Evolutionary conservation across 208 protist species (phyloP).

Genomic region (Trypanosoma congolense): DNA sequence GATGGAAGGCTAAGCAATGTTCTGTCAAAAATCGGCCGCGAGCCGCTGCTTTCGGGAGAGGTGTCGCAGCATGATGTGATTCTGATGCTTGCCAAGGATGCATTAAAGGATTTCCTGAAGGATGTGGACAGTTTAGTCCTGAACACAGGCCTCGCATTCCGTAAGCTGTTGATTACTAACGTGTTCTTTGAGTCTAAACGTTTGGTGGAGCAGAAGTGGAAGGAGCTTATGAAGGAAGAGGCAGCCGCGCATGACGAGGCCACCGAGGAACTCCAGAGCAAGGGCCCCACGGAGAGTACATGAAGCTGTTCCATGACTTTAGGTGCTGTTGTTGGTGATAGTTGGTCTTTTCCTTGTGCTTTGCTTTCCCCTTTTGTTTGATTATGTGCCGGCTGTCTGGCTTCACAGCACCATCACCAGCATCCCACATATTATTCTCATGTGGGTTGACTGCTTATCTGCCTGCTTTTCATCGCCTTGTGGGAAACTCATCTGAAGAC

Average conservation of each 20-base stretch:
- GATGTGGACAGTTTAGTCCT: conserved; percentile 69
- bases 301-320: too few species aligned
- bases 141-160: conserved; percentile 74
- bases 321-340: too few species aligned
- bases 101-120: conserved; percentile 89
- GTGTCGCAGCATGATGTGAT: conserved; percentile 49
- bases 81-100: conserved; percentile 80
- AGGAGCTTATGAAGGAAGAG: conserved; percentile 30
- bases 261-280: neutral
- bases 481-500: too few species aligned
- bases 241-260: conserved; percentile 15
- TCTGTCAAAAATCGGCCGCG: conserved; percentile 75
- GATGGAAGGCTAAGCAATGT: conserved; percentile 80
- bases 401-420: too few species aligned
- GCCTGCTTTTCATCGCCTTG: too few species aligned
- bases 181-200: conserved; percentile 68
- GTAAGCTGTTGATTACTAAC: conserved; percentile 70
- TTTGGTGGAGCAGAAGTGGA: conserved; percentile 66
- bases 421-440: too few species aligned
- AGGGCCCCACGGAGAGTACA: neutral
- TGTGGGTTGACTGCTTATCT: too few species aligned
- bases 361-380: too few species aligned
- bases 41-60: conserved; percentile 62
- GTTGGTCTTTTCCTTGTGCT: too few species aligned
- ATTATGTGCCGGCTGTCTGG: too few species aligned